A percentile compares a stretch with the other conserved stretches of the same genome.
Evolutionary conservation across 2,329 filamentous ascomycete species (phyloP).

Genomic region (Cyphellophora attinorum): DNA sequence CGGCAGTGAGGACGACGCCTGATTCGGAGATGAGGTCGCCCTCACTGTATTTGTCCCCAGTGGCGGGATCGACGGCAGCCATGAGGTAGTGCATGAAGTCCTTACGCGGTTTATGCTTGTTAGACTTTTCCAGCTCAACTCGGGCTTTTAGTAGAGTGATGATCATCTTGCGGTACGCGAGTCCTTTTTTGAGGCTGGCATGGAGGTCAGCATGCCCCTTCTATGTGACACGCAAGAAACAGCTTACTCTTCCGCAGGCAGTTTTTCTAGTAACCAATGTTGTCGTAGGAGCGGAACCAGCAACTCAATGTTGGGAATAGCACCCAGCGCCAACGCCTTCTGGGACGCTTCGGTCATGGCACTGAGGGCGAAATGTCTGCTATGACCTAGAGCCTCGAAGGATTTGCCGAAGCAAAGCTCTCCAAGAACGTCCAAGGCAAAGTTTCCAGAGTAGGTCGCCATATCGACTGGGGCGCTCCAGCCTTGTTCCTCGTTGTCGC

Average conservation of each 20-base stretch:
- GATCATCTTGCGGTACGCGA: not conserved
- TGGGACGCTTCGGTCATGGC: not conserved
- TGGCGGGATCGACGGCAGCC: slow-evolving; percentile 42
- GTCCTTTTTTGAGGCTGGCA: no score
- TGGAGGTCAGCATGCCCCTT: no score
- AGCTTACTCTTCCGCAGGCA: not conserved
- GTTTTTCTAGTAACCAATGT: not conserved
- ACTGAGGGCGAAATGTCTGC: not conserved
- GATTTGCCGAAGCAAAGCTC: slow-evolving; percentile 31
- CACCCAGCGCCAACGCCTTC: not conserved
- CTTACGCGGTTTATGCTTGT: slow-evolving; percentile 41
- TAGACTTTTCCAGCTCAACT: not conserved
- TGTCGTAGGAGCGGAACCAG: not conserved
- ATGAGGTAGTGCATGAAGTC: slow-evolving; percentile 71
- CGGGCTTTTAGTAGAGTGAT: not conserved
- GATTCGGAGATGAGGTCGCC: slow-evolving; percentile 63
- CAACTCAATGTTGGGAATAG: not conserved
- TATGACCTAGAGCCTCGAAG: slow-evolving; percentile 28
- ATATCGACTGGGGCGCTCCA: slow-evolving; percentile 22
- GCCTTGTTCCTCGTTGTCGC: slow-evolving; percentile 7
- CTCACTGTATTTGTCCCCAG: slow-evolving; percentile 48
- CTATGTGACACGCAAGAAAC: no score
- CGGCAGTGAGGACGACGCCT: slow-evolving; percentile 62
- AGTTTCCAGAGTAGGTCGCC: slow-evolving; percentile 25
- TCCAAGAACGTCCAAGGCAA: slow-evolving; percentile 32